Conservation (phyloP, 805 yeast genomes). For the Saturnispora diversa region DNA sequence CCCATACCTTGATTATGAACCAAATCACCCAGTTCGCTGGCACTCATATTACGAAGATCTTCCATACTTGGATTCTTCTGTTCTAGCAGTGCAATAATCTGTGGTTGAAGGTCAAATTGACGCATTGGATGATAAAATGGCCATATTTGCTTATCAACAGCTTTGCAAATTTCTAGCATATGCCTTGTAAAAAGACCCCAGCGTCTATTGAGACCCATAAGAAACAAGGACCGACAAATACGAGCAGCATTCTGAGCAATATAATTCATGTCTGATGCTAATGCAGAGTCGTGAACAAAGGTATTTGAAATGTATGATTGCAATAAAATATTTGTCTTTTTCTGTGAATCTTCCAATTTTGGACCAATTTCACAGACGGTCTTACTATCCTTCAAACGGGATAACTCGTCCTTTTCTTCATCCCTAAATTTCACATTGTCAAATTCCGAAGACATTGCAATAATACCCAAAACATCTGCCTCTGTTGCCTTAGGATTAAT, state of each 20-base stretch:
- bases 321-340: slow-evolving; percentile 77
- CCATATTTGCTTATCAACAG: slow-evolving; percentile 83
- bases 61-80: slow-evolving; percentile 63
- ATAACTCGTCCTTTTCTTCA: slow-evolving; percentile 76
- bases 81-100: slow-evolving; percentile 53
- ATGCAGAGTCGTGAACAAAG: slow-evolving; percentile 64
- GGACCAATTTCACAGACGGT: slow-evolving; percentile 81
- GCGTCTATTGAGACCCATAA: slow-evolving; percentile 77
- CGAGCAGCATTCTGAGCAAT: slow-evolving; percentile 95
- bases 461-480: slow-evolving; percentile 82
- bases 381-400: slow-evolving; percentile 46
- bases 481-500: slow-evolving; percentile 81
- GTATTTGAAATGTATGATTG: slow-evolving; percentile 85
- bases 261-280: slow-evolving; percentile 79
- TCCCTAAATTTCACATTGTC: slow-evolving; percentile 82
- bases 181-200: slow-evolving; percentile 82
- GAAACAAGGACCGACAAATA: slow-evolving; percentile 82
- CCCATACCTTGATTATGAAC: slow-evolving; percentile 82
- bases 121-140: slow-evolving; percentile 81
- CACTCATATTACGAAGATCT: slow-evolving; percentile 59
- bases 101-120: slow-evolving; percentile 75
- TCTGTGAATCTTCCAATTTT: slow-evolving; percentile 63
- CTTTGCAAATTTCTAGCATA: slow-evolving; percentile 73
- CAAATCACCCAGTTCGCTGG: slow-evolving; percentile 78
- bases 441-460: slow-evolving; percentile 89